Base-by-base conservation (phyloP, 768 basidiomycete species). In the Antrodiella citrinella region DNA sequence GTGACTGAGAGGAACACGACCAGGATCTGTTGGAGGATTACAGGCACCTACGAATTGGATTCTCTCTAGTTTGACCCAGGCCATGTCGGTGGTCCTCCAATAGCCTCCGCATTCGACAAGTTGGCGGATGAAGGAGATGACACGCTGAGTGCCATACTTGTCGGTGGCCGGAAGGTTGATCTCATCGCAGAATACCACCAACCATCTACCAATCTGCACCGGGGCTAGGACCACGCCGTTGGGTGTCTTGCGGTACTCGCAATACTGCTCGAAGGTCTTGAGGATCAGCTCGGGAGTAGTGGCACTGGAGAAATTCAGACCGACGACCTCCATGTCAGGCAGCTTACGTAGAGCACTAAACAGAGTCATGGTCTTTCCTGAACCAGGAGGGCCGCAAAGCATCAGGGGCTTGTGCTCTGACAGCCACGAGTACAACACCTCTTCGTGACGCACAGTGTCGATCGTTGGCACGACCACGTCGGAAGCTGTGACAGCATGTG, bases 21-120 rank as follows among this genome's bases (percentile, higher is more conserved):
- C 96, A 43, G 96, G 94, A 70, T 99, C 96, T 15, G 96, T 98
- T 2, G 96, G 96, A 21, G 96, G 96, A 64, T 99, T 99, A 68
- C 96, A 99, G 46, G 96, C 96, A 45, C 96, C 96, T 42, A 99
- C 96, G 63, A 99, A 98, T 66, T 99, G 96, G 53, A 99, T 97
- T n/a, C 96, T 82, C 65, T 98, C 96, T 47, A 99, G 75, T 61
- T 85, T 90, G 58, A 99, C 93, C 94, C 95, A 99, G 12, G 93
- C 80, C 81, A 93, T 89, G 67, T 99, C 96, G 13, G 78, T 79
- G 2, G 92, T 80, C 24, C 96, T 79, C 88, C 94, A 99, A 66
- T 90, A 99, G 2, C 96, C 96, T 23, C 89, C 87, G 41, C 78
- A 81, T 67, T 98, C 96, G 39, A 99, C 91, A 24, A 99, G 80